A percentile compares a stretch with the other conserved stretches of the same genome.
phyloP scores from a whole-genome alignment of 495 filamentous ascomycete genomes.

The Aspergillus bridgeri region DNA sequence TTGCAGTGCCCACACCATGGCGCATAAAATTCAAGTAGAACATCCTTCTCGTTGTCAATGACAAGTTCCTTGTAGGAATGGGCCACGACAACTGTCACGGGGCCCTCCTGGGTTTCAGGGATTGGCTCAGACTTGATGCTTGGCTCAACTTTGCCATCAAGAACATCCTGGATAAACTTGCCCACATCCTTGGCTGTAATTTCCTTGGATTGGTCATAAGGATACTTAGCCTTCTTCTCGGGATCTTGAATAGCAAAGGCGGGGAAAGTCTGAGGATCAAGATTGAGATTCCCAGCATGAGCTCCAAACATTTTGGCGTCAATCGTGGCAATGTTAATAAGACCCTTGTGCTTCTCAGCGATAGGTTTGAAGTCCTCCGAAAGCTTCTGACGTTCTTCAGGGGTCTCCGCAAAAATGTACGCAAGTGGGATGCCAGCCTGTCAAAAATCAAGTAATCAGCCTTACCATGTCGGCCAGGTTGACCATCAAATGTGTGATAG shows the following conservation, averaged over 20 bases:
- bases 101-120: slow-evolving; percentile 89
- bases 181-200: slow-evolving; percentile 71
- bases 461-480: too few species aligned
- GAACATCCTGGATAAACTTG: slow-evolving; percentile 83
- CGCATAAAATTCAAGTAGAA: slow-evolving; percentile 97
- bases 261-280: slow-evolving; percentile 90
- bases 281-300: slow-evolving; percentile 95
- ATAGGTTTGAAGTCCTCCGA: slow-evolving; percentile 56
- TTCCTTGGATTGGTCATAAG: slow-evolving; percentile 81
- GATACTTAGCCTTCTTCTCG: slow-evolving; percentile 95
- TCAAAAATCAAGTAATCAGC: slow-evolving; percentile 5
- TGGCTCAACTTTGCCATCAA: slow-evolving; percentile 83
- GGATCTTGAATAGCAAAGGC: slow-evolving; percentile 98
- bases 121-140: slow-evolving; percentile 98
- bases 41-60: slow-evolving; percentile 91
- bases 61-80: slow-evolving; percentile 92
- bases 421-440: slow-evolving; percentile 87
- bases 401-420: slow-evolving; percentile 95
- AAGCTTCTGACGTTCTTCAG: slow-evolving; percentile 81
- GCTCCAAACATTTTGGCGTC: slow-evolving; percentile 94
- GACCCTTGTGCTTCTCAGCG: slow-evolving; percentile 64
- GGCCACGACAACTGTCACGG: slow-evolving; percentile 86
- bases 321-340: slow-evolving; percentile 95
- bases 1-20: slow-evolving; percentile 99
- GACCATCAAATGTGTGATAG: too few species aligned